Percentiles rank a stretch among this genome's conserved stretches.
These are phyloP conservation scores for Exophiala spinifera DNA, from an alignment of 2,329 filamentous ascomycete genomes.

Conservation along the genomic window DNA sequence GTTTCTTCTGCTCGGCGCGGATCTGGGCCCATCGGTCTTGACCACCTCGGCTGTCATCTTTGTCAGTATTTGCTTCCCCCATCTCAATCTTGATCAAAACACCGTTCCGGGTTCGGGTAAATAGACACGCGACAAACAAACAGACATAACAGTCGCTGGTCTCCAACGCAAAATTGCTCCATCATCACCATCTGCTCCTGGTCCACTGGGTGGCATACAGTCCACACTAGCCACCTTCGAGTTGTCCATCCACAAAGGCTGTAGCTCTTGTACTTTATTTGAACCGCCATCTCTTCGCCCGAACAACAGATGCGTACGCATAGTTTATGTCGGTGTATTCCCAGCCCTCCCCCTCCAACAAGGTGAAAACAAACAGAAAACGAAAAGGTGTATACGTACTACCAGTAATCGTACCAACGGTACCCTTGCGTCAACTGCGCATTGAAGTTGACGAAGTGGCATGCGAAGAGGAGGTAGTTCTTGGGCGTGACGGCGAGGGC, in stretches of 20 bases:
- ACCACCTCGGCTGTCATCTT: slow-evolving; percentile 12
- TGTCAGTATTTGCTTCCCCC: too few species aligned
- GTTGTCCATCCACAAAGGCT: too few species aligned
- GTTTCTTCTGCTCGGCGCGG: slow-evolving; percentile 19
- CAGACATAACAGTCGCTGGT: too few species aligned
- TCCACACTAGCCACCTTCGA: too few species aligned
- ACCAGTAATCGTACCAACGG: slow-evolving; percentile 61
- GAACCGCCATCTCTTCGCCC: too few species aligned
- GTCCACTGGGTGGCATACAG: too few species aligned
- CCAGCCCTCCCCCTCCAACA: not conserved
- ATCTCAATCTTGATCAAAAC: too few species aligned
- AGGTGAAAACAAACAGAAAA: not conserved
- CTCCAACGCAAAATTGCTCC: too few species aligned
- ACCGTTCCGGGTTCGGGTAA: too few species aligned
- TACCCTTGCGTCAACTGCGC: slow-evolving; percentile 61
- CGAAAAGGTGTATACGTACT: slow-evolving; percentile 35
- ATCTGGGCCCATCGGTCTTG: slow-evolving; percentile 22
- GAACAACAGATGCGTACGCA: too few species aligned
- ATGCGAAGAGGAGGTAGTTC: slow-evolving; percentile 67
- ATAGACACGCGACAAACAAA: not conserved
- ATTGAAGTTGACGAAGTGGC: slow-evolving; percentile 63
- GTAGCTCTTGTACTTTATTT: too few species aligned
- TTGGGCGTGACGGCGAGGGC: slow-evolving; percentile 59
- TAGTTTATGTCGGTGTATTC: not conserved
- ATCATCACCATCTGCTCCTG: too few species aligned